Percentiles rank a stretch among this genome's conserved stretches.
These are phyloP conservation scores for Phytophthora hibernalis DNA, from an alignment of 352 stramenopile species.

Conservation along the genomic window DNA sequence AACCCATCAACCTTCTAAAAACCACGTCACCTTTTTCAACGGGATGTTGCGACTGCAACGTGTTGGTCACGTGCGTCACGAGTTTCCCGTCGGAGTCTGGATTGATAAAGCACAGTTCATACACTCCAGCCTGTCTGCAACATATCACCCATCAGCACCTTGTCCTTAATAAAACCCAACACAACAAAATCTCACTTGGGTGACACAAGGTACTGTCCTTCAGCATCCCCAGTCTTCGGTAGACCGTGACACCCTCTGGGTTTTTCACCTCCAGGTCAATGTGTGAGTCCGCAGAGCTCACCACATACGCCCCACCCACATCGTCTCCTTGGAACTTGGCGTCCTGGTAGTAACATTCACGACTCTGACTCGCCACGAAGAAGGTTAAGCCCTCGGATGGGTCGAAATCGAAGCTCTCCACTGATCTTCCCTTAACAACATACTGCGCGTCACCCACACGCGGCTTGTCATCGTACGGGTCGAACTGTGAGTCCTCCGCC, in stretches of 20 bases:
- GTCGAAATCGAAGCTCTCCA: constrained; percentile 84
- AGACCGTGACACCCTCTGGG: constrained; percentile 59
- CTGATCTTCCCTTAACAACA: constrained; percentile 46
- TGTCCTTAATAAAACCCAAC: too few relatives aligned
- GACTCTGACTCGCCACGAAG: constrained; percentile 51
- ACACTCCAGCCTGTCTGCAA: constrained; percentile 53
- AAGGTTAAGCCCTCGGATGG: constrained; percentile 84
- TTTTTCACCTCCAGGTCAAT: constrained; percentile 85
- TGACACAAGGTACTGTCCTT: constrained; percentile 73
- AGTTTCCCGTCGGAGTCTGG: constrained; percentile 74
- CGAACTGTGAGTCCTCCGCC: constrained; percentile 61
- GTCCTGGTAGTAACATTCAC: constrained; percentile 78
- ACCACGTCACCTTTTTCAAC: constrained; percentile 65
- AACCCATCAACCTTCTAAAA: neutral
- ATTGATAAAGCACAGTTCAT: constrained; percentile 84
- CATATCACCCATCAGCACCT: neutral
- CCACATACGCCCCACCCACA: constrained; percentile 72
- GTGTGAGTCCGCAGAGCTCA: constrained; percentile 74
- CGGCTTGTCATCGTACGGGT: constrained; percentile 60
- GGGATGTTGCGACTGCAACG: constrained; percentile 80
- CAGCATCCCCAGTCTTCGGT: constrained; percentile 64
- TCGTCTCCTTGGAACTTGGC: constrained; percentile 72
- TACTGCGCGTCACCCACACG: constrained; percentile 41
- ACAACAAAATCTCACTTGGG: constrained; percentile 48
- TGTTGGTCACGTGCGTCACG: constrained; percentile 85